These are phyloP conservation scores for Quercus bicolor DNA, from an alignment of 306 rosid species.

Conservation along the genomic window DNA sequence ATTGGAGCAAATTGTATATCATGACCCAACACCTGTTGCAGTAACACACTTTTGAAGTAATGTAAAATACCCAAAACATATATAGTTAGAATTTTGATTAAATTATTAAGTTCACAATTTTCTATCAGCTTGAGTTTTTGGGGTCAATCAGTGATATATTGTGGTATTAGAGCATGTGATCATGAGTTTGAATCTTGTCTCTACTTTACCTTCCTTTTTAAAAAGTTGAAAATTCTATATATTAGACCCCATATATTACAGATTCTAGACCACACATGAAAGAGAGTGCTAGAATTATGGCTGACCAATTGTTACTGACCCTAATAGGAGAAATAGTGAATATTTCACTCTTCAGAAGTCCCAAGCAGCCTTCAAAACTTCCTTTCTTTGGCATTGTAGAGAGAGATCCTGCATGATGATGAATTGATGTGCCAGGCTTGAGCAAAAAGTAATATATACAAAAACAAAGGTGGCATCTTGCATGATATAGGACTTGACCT, in stretches of 20 bases:
- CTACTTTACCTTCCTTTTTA: no score
- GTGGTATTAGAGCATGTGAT: no score
- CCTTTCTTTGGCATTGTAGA: constrained; percentile 38
- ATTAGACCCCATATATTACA: no score
- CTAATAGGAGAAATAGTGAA: constrained; percentile 54
- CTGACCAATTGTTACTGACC: constrained; percentile 24
- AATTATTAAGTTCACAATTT: no score
- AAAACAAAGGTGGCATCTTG: neutral
- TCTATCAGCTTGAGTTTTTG: no score
- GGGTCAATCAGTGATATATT: no score
- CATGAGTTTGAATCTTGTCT: no score
- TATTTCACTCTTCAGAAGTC: constrained; percentile 51
- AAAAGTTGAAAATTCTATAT: no score
- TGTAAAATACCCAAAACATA: neutral
- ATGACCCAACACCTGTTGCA: constrained; percentile 39
- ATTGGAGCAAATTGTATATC: constrained; percentile 50
- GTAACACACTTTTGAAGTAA: neutral
- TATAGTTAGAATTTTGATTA: no score
- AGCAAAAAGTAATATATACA: constrained; percentile 1
- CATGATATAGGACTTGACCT: constrained; percentile 24
- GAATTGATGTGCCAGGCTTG: neutral
- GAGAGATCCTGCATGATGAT: constrained; percentile 43
- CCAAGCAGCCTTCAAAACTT: constrained; percentile 42
- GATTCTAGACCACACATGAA: no score
- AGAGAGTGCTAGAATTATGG: neutral